A percentile compares a stretch with the other conserved stretches of the same genome.
phyloP scores from a whole-genome alignment of 257 asterid genomes.

The Gentiana dahurica region DNA sequence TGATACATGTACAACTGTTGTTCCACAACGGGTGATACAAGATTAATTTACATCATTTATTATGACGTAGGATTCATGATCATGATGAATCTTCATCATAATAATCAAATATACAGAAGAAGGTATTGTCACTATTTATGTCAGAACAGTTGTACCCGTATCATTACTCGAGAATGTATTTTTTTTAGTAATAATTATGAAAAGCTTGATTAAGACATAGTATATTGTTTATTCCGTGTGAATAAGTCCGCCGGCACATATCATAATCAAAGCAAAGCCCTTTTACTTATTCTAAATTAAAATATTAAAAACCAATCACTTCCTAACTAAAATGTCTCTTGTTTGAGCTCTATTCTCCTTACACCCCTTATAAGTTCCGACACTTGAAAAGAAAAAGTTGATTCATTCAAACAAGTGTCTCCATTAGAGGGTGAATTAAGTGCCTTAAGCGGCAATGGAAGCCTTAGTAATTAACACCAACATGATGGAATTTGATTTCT shows the following conservation, averaged over 20 bases:
- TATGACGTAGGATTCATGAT: no score
- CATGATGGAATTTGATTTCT: slow-evolving; percentile 37
- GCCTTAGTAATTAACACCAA: slow-evolving; percentile 30
- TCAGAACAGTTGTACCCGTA: no score
- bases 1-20: no score
- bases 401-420: background rate
- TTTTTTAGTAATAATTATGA: background rate
- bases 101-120: no score
- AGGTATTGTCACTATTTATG: no score
- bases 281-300: background rate
- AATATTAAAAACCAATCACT: slow-evolving; percentile 8
- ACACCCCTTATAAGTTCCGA: background rate
- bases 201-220: slow-evolving; percentile 1
- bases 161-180: no score
- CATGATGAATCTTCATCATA: no score
- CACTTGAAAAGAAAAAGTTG: background rate
- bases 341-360: slow-evolving; percentile 3
- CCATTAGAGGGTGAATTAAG: background rate
- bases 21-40: no score
- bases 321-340: slow-evolving; percentile 9
- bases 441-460: slow-evolving; percentile 22
- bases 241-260: background rate
- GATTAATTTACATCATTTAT: no score
- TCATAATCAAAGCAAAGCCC: slow-evolving; percentile 1
- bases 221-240: background rate